Evolutionary conservation across 2,329 filamentous ascomycete species (phyloP).

Genomic region (Claviceps purpurea): DNA sequence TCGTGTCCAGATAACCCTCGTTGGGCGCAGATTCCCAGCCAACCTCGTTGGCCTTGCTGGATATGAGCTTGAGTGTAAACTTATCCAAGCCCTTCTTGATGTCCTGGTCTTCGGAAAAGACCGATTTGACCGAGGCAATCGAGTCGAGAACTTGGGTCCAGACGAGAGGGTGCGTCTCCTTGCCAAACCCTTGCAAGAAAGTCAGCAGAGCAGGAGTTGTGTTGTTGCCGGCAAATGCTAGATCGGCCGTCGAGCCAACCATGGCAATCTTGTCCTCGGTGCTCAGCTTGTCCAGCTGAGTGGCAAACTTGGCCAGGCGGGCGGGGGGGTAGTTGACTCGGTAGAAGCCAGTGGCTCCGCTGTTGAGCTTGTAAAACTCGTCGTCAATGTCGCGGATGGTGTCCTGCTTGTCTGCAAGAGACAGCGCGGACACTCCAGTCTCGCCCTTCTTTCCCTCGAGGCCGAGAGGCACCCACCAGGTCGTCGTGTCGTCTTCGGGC

Average conservation of each 20-base stretch:
- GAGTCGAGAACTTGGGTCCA: constrained; percentile 77
- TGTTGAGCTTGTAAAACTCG: constrained; percentile 89
- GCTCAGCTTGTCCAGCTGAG: constrained; percentile 60
- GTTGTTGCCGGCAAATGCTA: constrained; percentile 77
- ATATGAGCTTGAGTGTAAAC: constrained; percentile 66
- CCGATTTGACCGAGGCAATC: constrained; percentile 63
- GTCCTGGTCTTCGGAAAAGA: constrained; percentile 65
- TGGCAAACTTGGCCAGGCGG: constrained; percentile 67
- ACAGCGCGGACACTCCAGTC: constrained; percentile 47
- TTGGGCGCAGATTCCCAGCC: constrained; percentile 72
- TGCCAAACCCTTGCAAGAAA: constrained; percentile 71
- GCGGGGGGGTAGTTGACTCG: constrained; percentile 85
- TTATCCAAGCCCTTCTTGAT: constrained; percentile 62
- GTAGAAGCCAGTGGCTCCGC: constrained; percentile 77
- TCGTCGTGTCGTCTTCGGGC: constrained; percentile 78
- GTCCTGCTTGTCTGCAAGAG: constrained; percentile 63
- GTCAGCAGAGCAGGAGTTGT: constrained; percentile 70
- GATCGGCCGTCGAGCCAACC: constrained; percentile 75
- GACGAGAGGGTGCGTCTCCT: constrained; percentile 75
- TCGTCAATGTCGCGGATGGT: constrained; percentile 62
- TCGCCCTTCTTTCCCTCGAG: constrained; percentile 62
- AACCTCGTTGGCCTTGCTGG: constrained; percentile 60
- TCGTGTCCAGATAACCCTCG: constrained; percentile 70
- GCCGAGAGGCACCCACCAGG: constrained; percentile 90
- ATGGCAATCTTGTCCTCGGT: constrained; percentile 88